These are phyloP conservation scores for Microbotryum scabiosae DNA, from an alignment of 1,284 basidiomycete species.

Conservation along the genomic window DNA sequence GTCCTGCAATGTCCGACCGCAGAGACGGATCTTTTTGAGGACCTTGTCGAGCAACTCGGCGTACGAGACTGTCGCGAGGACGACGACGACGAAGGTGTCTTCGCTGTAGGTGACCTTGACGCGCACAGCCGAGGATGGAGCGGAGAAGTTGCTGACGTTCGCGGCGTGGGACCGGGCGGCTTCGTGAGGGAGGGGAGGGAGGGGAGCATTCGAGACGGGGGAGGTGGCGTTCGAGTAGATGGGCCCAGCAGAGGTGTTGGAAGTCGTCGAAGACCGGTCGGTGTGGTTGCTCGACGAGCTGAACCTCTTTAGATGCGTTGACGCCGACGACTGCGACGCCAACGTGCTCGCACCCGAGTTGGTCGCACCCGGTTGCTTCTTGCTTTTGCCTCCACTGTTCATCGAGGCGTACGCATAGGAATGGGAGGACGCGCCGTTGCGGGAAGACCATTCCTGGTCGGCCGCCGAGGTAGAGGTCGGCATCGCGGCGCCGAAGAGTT, in stretches of 20 bases:
- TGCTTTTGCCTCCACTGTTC: background rate
- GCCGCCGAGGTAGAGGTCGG: background rate
- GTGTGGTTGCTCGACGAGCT: slow-evolving; percentile 30
- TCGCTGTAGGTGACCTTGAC: slow-evolving; percentile 66
- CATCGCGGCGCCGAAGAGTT: background rate
- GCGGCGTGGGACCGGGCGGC: background rate
- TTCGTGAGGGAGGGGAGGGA: background rate
- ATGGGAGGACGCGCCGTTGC: background rate
- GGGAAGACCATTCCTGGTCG: too few relatives aligned
- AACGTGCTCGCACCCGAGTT: slow-evolving; percentile 22
- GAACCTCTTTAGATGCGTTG: slow-evolving; percentile 25
- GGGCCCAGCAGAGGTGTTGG: slow-evolving; percentile 22
- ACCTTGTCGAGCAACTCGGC: slow-evolving; percentile 78
- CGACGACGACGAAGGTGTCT: slow-evolving; percentile 86
- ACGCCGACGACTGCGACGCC: slow-evolving; percentile 22
- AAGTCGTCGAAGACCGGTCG: slow-evolving; percentile 30
- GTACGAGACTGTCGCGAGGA: slow-evolving; percentile 66
- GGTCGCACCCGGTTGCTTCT: slow-evolving; percentile 4
- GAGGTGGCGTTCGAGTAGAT: slow-evolving; percentile 5
- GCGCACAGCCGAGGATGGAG: slow-evolving; percentile 32
- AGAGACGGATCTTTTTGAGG: slow-evolving; percentile 80
- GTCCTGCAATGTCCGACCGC: slow-evolving; percentile 54
- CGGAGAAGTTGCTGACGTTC: background rate
- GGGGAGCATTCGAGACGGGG: slow-evolving; percentile 6
- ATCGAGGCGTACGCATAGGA: background rate